Conservation (phyloP, 441 rosid species). For the Mallotus japonicus region DNA sequence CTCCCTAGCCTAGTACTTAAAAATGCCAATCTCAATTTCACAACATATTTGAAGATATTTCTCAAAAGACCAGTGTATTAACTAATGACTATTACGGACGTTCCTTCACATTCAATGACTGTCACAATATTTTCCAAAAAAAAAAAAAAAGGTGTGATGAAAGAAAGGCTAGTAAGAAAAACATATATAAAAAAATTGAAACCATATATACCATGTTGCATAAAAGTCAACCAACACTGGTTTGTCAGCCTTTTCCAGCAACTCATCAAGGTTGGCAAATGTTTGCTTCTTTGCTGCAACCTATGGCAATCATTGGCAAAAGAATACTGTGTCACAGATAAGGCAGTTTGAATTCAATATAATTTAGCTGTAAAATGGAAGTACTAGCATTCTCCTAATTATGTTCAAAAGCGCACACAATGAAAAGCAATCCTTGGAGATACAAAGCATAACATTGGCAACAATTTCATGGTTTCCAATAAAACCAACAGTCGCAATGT, state of each 20-base stretch:
- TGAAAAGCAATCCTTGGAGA: neutral
- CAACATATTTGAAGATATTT: neutral
- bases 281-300: conserved; percentile 85
- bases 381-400: too few relatives aligned
- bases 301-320: conserved; percentile 33
- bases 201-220: conserved; percentile 66
- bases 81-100: neutral
- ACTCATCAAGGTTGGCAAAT: conserved; percentile 62
- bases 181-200: neutral
- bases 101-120: neutral
- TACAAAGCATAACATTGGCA: neutral
- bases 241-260: conserved; percentile 66
- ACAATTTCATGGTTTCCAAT: neutral
- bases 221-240: conserved; percentile 87
- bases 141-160: too few relatives aligned
- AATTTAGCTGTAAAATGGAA: conserved; percentile 4
- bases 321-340: neutral
- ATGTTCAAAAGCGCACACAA: too few relatives aligned
- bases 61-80: neutral
- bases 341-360: conserved; percentile 3
- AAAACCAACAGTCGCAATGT: neutral
- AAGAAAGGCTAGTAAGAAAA: neutral
- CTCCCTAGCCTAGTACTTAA: neutral
- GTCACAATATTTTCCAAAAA: neutral
- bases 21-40: neutral